Base-by-base conservation (phyloP, 2,329 filamentous ascomycete genomes). In the Cordyceps militaris region DNA sequence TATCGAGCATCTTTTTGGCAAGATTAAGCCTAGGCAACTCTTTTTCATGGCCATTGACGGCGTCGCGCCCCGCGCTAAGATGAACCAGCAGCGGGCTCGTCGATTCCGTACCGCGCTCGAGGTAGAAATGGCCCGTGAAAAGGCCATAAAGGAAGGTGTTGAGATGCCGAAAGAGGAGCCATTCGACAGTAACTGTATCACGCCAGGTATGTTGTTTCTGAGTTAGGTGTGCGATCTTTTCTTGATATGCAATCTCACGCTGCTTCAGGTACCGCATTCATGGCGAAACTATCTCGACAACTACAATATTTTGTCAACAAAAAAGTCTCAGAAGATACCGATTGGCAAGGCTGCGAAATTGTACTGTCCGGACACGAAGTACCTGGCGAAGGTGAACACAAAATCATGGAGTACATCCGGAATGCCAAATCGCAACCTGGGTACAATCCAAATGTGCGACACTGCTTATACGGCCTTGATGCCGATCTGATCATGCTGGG, bases 31-130 rank as follows among this genome's bases (percentile, higher is more conserved):
- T 13, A 93, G 96, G 75, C 87, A 97, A 78, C 83, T 99, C 36
- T 99, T 99, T 76, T 99, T 97, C 79, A 99, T 99, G 94, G 95
- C 94, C 52, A 94, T 99, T 63, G 94, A 99, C 69, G 94, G 94
- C 67, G 95, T 99, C 61, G 94, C 94, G 23, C 95, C 94, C 19
- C 88, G 94, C 67, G 94, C 94, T 65, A 99, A 99, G 80, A 99
- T 99, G 94, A 99, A 99, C 73, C 94, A 99, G 74, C 94, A 99
- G 76, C 90, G 94, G 66, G 89, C 94, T 58, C 87, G 94, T 67
- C 88, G 94, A 70, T 99, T 99, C 73, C 85, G 94, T 67, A 97
- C 94, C 24, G 94, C 94, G 42, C 78, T 97, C 52, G 95, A 99
- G 69, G 89, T 84, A 58, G 94, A 99, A 72, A 82, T 84, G 64